Conservation (phyloP, 495 filamentous ascomycete species). For the Amniculicola lignicola region DNA sequence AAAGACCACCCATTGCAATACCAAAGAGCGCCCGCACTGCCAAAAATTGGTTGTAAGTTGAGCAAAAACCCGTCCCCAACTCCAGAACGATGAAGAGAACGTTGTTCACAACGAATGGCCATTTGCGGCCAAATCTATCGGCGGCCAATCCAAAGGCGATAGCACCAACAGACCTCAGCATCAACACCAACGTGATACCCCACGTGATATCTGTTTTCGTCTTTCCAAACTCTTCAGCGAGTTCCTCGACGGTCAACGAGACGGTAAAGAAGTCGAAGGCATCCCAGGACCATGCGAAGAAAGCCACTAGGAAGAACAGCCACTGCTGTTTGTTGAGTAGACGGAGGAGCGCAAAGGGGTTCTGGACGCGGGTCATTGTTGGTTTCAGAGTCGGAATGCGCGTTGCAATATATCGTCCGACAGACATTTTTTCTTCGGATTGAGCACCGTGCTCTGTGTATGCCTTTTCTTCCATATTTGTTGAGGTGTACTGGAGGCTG, state of each 20-base stretch:
- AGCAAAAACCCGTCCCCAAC: constrained; percentile 73
- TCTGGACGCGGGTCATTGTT: constrained; percentile 72
- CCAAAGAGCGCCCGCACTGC: constrained; percentile 82
- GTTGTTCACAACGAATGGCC: constrained; percentile 84
- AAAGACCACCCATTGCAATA: constrained; percentile 84
- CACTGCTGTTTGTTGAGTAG: constrained; percentile 73
- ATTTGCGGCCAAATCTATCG: constrained; percentile 82
- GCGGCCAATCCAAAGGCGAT: constrained; percentile 74
- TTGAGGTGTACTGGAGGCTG: not conserved
- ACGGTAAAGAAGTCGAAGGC: constrained; percentile 92
- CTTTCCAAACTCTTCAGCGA: constrained; percentile 65
- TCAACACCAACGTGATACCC: constrained; percentile 84
- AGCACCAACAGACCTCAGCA: constrained; percentile 72
- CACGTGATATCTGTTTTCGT: constrained; percentile 77
- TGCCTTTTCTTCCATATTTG: constrained; percentile 12
- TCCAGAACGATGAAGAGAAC: constrained; percentile 77
- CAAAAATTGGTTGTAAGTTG: constrained; percentile 75
- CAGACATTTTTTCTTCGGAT: constrained; percentile 29
- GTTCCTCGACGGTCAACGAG: constrained; percentile 65
- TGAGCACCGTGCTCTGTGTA: constrained; percentile 1
- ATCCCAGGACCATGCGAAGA: constrained; percentile 65
- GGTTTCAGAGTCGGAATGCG: constrained; percentile 71
- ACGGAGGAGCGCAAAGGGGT: constrained; percentile 66
- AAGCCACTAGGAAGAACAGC: constrained; percentile 70
- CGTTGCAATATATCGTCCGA: constrained; percentile 44